Evolutionary conservation across 2,329 filamentous ascomycete genomes (phyloP), one percentile per base, ranked within the genome.

Genomic region (Fusarium sp.): DNA sequence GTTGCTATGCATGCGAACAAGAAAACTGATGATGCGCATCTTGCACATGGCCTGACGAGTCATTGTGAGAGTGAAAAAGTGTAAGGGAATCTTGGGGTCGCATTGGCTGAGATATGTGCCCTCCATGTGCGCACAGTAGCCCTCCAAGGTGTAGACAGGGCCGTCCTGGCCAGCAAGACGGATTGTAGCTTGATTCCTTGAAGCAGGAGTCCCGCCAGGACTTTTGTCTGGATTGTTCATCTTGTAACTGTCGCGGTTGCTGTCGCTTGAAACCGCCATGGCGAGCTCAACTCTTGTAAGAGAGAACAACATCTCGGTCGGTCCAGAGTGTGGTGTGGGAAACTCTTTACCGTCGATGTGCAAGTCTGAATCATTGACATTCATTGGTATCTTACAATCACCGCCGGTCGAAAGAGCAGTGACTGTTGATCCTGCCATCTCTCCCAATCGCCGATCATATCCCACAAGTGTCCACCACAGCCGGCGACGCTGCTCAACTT

Each of bases 381-480:
- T 89, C 49, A 88, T 80, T 3, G 86, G 87, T 30, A 87, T 76
- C 62, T 81, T 84, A 76, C 85, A 87, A 71, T 88, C 86, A 11
- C 82, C 81, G 11, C 80, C 80, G 34, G 79, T 84, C 1, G 85
- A 85, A 24, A 88, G 79, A 1, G 85, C 85, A 6, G 85, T 88
- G 53, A 88, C 83, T 32, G 83, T 81, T 19, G 84, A 86, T 47
- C 86, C 85, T 5, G 87, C 85, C 76, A 92, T 85, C 74, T 93
- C 90, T 56, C 88, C 85, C 36, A 92, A 85, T 21, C 91, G 88
- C 61, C 85, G 83, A 75, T 94, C 91, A 67, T 92, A 90, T 24
- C 87, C 81, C 15, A 90, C 83, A 17, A 94, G 81, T 30, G 88
- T 86, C 90, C 90, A 93, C 90, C 90, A 93, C 2, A 93, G 79